phyloP scores from a whole-genome alignment of 1,139 yeast species.

The Blastobotrys persicus region DNA sequence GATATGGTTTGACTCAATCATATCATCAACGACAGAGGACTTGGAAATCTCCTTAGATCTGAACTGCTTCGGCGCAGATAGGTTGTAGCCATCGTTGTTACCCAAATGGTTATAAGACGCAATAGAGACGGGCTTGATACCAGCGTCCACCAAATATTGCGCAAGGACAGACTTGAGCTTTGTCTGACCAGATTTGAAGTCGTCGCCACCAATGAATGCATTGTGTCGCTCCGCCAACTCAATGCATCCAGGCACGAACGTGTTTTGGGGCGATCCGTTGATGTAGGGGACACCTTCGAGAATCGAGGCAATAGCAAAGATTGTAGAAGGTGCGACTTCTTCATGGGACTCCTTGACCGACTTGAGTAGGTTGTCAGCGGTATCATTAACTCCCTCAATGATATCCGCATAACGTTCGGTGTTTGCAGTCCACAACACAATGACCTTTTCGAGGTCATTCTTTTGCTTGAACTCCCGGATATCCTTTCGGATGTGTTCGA shows the following conservation, averaged over 20 bases:
- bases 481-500: constrained; percentile 80
- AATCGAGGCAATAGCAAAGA: constrained; percentile 90
- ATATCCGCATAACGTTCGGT: constrained; percentile 90
- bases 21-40: constrained; percentile 90
- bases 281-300: constrained; percentile 85
- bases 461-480: constrained; percentile 72
- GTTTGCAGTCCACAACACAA: constrained; percentile 95
- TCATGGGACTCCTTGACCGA: constrained; percentile 75
- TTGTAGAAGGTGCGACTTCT: constrained; percentile 87
- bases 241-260: constrained; percentile 92
- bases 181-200: constrained; percentile 96
- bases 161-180: constrained; percentile 93
- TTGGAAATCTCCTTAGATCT: constrained; percentile 91
- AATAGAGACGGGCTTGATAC: constrained; percentile 89
- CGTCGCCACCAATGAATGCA: constrained; percentile 92
- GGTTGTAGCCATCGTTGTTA: constrained; percentile 91
- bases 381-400: constrained; percentile 78
- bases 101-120: constrained; percentile 97
- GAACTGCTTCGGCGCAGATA: constrained; percentile 90
- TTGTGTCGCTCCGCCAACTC: constrained; percentile 79
- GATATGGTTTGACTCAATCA: constrained; percentile 83
- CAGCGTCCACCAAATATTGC: constrained; percentile 94
- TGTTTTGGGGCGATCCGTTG: constrained; percentile 96
- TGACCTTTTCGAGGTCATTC: constrained; percentile 78
- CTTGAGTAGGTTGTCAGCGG: constrained; percentile 72